Percentiles rank a stretch among this genome's conserved stretches.
Conservation (phyloP, 345 rosid genomes). For the Carallia pectinifolia region DNA sequence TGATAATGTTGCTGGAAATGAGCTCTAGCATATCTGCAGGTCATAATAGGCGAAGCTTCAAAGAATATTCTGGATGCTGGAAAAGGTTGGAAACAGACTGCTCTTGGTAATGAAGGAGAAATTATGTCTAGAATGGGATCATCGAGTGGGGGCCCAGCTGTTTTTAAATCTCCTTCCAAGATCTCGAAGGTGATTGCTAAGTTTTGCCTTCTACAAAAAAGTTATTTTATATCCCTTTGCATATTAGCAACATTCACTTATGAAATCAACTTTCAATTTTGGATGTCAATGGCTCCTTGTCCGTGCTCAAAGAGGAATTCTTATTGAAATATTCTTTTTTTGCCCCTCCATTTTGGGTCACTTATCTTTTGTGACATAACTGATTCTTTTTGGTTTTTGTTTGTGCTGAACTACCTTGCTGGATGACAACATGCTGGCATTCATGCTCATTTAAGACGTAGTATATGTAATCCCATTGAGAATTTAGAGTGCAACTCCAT, state of each 20-base stretch:
- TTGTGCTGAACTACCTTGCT: too few relatives aligned
- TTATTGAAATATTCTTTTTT: not conserved
- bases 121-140: conserved; percentile 35
- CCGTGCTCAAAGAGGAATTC: not conserved
- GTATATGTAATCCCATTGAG: not conserved
- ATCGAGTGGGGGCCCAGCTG: conserved; percentile 44
- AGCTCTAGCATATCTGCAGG: conserved; percentile 30
- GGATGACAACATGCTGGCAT: not conserved
- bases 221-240: not conserved
- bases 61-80: conserved; percentile 49
- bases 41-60: conserved; percentile 59
- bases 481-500: not conserved
- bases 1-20: not conserved
- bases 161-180: conserved; percentile 51
- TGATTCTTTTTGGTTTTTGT: not conserved
- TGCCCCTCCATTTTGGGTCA: too few relatives aligned
- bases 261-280: too few relatives aligned
- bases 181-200: conserved; percentile 47
- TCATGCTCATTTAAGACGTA: too few relatives aligned
- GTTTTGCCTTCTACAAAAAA: not conserved
- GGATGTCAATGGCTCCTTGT: not conserved
- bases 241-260: too few relatives aligned
- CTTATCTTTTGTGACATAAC: not conserved
- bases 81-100: conserved; percentile 44
- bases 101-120: conserved; percentile 40